Percentiles rank a stretch among this genome's conserved stretches.
These are phyloP conservation scores for Xylaria sp. DNA, from an alignment of 2,329 filamentous ascomycete species.

Conservation along the genomic window DNA sequence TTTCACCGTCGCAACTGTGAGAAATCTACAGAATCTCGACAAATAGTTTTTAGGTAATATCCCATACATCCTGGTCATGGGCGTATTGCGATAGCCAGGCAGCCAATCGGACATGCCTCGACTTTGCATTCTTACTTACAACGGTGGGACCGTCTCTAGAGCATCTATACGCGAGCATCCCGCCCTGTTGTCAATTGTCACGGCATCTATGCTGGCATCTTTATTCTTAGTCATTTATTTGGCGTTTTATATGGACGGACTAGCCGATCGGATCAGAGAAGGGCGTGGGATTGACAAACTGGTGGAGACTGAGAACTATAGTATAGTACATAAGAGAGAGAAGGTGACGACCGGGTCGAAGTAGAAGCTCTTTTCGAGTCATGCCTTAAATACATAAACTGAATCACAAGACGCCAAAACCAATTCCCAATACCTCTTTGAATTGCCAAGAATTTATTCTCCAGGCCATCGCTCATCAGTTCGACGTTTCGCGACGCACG, in stretches of 20 bases:
- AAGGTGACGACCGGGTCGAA: not conserved
- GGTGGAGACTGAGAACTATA: conserved; percentile 12
- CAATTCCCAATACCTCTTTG: not conserved
- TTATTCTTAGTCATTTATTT: not conserved
- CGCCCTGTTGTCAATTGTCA: conserved; percentile 11
- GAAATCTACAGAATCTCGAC: not conserved
- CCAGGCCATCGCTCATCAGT: not conserved
- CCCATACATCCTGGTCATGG: not conserved
- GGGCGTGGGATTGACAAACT: conserved; percentile 23
- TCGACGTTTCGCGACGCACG: not conserved
- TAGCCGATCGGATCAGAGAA: conserved; percentile 13
- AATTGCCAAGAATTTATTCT: not conserved
- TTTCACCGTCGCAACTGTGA: not conserved
- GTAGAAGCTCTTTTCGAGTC: not conserved
- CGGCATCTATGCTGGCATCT: not conserved
- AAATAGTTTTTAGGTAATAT: conserved; percentile 1
- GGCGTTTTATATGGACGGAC: not conserved
- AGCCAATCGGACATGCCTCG: conserved; percentile 2
- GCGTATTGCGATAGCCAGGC: not conserved
- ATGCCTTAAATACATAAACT: not conserved
- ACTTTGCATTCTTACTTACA: not conserved
- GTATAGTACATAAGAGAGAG: not conserved
- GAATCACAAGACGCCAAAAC: not conserved
- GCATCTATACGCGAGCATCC: not conserved
- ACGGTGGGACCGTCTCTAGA: not conserved